These are phyloP conservation scores for Chionographis japonica DNA, from an alignment of 106 monocot species.

Conservation along the genomic window DNA sequence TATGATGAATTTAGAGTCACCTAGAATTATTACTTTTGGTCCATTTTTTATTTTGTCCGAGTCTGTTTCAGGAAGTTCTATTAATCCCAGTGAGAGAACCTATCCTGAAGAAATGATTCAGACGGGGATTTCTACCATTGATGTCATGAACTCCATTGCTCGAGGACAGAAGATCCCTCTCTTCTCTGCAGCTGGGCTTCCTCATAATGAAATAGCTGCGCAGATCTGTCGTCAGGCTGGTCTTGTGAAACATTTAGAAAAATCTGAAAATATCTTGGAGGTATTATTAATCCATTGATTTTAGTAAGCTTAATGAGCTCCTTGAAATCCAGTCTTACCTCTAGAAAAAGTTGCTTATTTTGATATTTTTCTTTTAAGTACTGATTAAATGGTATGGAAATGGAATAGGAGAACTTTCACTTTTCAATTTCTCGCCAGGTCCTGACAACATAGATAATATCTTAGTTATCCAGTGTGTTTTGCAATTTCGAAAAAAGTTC, in stretches of 20 bases:
- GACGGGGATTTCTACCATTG: slow-evolving; percentile 98
- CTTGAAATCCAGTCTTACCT: background rate
- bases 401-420: too few relatives aligned
- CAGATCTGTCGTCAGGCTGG: slow-evolving; percentile 99
- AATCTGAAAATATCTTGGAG: slow-evolving; percentile 61
- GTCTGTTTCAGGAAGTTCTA: slow-evolving; percentile 82
- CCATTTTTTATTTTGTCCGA: too few relatives aligned
- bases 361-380: too few relatives aligned
- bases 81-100: slow-evolving; percentile 98
- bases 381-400: too few relatives aligned
- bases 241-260: slow-evolving; percentile 83
- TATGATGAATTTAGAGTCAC: too few relatives aligned
- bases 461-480: too few relatives aligned
- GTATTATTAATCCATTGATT: slow-evolving; percentile 30
- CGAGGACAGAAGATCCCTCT: slow-evolving; percentile 98
- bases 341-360: too few relatives aligned
- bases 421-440: too few relatives aligned
- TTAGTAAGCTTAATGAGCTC: too few relatives aligned
- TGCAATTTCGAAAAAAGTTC: too few relatives aligned
- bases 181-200: slow-evolving; percentile 96
- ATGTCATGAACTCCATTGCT: slow-evolving; percentile 99
- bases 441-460: too few relatives aligned
- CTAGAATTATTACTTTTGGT: too few relatives aligned
- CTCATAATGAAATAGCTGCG: slow-evolving; percentile 98
- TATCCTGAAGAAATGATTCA: slow-evolving; percentile 99